Base-by-base conservation (phyloP, 2,329 filamentous ascomycete genomes). In the Myriosclerotinia curreyana region DNA sequence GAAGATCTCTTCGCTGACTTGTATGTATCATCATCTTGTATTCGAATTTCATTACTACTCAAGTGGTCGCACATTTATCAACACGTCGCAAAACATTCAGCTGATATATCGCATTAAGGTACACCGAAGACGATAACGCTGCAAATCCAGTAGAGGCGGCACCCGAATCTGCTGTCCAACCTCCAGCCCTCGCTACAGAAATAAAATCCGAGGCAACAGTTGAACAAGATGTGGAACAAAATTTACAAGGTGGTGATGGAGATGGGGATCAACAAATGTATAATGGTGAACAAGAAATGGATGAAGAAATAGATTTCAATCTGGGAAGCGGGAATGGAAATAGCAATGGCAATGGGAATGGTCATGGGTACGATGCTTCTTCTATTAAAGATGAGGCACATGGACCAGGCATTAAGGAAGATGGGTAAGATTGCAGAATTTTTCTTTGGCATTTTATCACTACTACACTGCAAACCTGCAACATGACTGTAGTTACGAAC, bases 1-100 rank as follows among this genome's bases (percentile, higher is more conserved):
- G 93, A 96, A 74, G 92, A 96, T 83, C 90, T 96, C 78, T 96
- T 96, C 78, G 92, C 92, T 73, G 93, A 96, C 79, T 85, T 96
- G 92, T 96, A 81, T 79, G 91, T 83, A 64, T 51, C 53, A 25
- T 28, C 25, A 36, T 20, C 14, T 28, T 11, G 12, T n/a, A 42
- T 22, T 46, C 44, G 31, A 22, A 53, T n/a, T 28, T 31, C 54
- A 46, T 34, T 20, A 31, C 25, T 20, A 15, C 28, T 34, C 15
- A 28, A 28, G 28, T 31, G 49, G 48, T 61, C 25, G 38, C 59
- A 44, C 49, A n/a, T 54, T 17, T 28, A 31, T 28, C 42, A 34
- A 44, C 40, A 25, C 50, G 22, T 36, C 25, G 60, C 50, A 46
- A 55, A 46, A 40, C 38, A 22, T 48, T 38, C 34, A 63, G 42